Evolutionary conservation across 139 green algal species (phyloP), one percentile per base, ranked within the genome.

Genomic region (Auxenochlorella pyrenoidosa): DNA sequence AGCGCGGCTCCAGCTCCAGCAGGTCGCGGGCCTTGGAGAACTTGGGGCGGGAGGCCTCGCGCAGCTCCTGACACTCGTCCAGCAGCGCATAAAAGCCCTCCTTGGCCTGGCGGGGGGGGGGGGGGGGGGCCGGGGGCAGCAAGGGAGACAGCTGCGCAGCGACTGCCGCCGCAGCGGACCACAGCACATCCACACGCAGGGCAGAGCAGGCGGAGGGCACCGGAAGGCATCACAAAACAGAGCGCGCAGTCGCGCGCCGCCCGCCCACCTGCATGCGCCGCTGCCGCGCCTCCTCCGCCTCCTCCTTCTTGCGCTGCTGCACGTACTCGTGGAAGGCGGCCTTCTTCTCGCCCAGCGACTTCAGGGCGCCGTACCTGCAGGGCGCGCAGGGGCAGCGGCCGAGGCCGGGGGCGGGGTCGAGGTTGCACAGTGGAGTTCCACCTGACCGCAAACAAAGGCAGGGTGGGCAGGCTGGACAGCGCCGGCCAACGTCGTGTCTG

Each of bases 281-380:
- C 82, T 83, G 65, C 28, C 94, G 85, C 58, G 94, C 90, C 86
- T 97, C 95, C 83, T 98, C 96, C 72, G 91, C 88, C 86, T 99
- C 95, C 79, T 95, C 91, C 83, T 96, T 96, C 80, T 92, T 92
- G 32, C 89, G 82, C 84, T 92, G 87, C 89, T 91, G 88, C 70
- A 94, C 83, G 84, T 96, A 99, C 92, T 99, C 97, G 82, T 98
- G 96, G 94, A 99, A 99, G 70, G 90, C 91, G 44, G 93, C 86
- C 94, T 97, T 98, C 89, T 96, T 97, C 91, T 99, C 97, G 0
- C 95, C 94, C 83, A 98, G 90, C 3, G 95, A 93, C 90, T 98
- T 98, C 40, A 99, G 90, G 2, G 95, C 96, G 40, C 91, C 93
- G 82, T 98, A 99, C 66, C 95, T 90, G 79, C 30, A 47, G 22